Base-by-base conservation (phyloP, 2,329 filamentous ascomycete species). In the Penicillium sclerotiorum region DNA sequence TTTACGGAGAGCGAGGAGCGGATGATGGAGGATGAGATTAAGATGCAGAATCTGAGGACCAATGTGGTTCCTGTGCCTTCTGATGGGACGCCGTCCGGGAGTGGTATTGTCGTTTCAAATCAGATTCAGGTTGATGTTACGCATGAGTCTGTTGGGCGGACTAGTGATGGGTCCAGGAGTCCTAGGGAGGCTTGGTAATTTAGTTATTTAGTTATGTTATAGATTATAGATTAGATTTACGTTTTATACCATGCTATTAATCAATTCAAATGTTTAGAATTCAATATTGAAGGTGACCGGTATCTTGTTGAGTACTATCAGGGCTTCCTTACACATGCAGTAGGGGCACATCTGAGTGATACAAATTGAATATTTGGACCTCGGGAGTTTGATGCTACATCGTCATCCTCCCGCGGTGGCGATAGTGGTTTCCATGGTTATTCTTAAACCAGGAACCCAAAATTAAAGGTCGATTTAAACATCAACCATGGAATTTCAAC, bases 1-100 rank as follows among this genome's bases (percentile, higher is more conserved):
- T 71, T 74, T 52, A 76, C 60, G 13, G 72, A 73, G 58, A 75
- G 73, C 55, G 71, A 76, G 46, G 74, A 77, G 55, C 67, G 66
- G 11, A 77, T 78, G 13, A 66, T 79, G n/a, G 68, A 70, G 20
- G 65, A 72, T 30, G 64, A 49, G 20, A 43, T 74, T 4, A 75
- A 74, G 50, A 68, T 77, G 61, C 64, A 76, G 27, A 60, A 66
- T 7, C 55, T 77, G 40, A 65, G 62, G 33, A 47, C 55, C 1
- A 59, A 53, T 27, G 58, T 56, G 6, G 57, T 52, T 17, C 49
- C 56, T 13, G 50, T 47, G 17, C 33, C 50, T 2, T 27, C 18
- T 28, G 21, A 30, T 27, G 54, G 39, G 8, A 51, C 49, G 15
- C 49, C 37, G 5, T 49, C 58, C 0, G 9, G 58, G 0, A 63